A percentile compares a stretch with the other conserved stretches of the same genome.
phyloP scores from a whole-genome alignment of 352 stramenopile species.

The Phytophthora ramorum region DNA sequence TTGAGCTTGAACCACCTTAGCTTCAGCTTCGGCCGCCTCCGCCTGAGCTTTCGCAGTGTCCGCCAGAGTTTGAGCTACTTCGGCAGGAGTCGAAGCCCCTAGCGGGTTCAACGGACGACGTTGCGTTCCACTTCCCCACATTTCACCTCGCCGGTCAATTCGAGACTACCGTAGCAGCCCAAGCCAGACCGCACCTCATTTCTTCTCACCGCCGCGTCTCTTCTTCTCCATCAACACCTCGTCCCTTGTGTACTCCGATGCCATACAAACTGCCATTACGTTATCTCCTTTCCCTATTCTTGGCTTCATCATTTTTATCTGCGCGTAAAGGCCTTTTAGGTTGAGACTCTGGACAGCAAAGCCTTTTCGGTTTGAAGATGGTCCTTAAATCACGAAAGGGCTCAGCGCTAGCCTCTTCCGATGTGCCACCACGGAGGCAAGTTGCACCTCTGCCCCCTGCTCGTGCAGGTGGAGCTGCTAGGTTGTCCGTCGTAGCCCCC shows the following conservation, averaged over 20 bases:
- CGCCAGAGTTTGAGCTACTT: slow-evolving; percentile 24
- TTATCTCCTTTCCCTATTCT: not conserved
- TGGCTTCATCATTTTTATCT: slow-evolving; percentile 19
- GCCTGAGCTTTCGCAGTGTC: slow-evolving; percentile 30
- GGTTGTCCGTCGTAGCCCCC: not conserved
- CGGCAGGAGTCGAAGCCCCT: slow-evolving; percentile 9
- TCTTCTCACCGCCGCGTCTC: not conserved
- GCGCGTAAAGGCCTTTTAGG: too few species aligned
- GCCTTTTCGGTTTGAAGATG: too few species aligned
- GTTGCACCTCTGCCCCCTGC: not conserved
- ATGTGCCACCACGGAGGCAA: slow-evolving; percentile 5
- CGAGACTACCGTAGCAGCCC: too few species aligned
- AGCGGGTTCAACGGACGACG: not conserved
- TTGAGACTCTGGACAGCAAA: too few species aligned
- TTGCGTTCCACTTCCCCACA: not conserved
- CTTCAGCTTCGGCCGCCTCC: not conserved
- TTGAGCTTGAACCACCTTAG: slow-evolving; percentile 17
- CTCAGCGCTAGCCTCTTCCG: not conserved
- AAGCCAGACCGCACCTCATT: too few species aligned
- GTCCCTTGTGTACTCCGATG: too few species aligned
- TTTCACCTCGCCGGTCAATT: slow-evolving; percentile 11
- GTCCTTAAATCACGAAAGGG: slow-evolving; percentile 5
- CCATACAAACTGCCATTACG: not conserved
- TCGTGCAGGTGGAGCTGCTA: not conserved
- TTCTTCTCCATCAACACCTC: too few species aligned